phyloP scores from a whole-genome alignment of 768 basidiomycete genomes.

The Podaxis sp. region DNA sequence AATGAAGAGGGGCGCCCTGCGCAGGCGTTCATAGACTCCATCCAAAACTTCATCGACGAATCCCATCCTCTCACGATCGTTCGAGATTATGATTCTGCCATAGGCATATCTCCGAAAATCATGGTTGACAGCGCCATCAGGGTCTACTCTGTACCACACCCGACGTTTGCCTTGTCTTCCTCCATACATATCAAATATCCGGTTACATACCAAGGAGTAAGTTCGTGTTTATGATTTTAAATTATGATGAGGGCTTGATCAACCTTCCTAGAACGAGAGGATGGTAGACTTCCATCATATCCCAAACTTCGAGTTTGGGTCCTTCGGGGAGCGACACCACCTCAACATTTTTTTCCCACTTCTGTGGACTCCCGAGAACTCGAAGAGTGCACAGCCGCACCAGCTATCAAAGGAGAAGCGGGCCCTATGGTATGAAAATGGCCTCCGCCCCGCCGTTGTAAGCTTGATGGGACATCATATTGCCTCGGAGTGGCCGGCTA shows the following conservation, averaged over 20 bases:
- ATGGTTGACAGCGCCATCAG: slow-evolving; percentile 7
- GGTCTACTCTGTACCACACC: neutral
- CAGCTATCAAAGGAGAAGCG: slow-evolving; percentile 13
- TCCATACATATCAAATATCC: neutral
- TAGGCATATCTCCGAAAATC: slow-evolving; percentile 16
- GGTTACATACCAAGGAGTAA: neutral
- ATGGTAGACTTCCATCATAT: neutral
- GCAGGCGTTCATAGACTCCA: neutral
- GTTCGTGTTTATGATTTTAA: neutral
- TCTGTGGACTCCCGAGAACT: slow-evolving; percentile 16
- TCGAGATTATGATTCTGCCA: slow-evolving; percentile 22
- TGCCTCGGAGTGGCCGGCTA: slow-evolving; percentile 26
- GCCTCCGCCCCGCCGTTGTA: slow-evolving; percentile 23
- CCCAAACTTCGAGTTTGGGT: neutral
- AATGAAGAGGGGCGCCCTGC: neutral
- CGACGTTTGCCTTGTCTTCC: neutral
- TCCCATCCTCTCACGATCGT: slow-evolving; percentile 2
- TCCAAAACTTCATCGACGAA: neutral
- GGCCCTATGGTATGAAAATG: slow-evolving; percentile 21
- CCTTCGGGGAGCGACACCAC: neutral
- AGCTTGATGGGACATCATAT: neutral
- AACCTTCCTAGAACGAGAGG: neutral
- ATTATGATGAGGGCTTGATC: neutral
- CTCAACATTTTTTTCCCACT: slow-evolving; percentile 23
- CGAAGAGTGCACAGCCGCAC: neutral